Evolutionary conservation across 1,139 yeast genomes (phyloP).

Genomic region (Spathaspora sp.): DNA sequence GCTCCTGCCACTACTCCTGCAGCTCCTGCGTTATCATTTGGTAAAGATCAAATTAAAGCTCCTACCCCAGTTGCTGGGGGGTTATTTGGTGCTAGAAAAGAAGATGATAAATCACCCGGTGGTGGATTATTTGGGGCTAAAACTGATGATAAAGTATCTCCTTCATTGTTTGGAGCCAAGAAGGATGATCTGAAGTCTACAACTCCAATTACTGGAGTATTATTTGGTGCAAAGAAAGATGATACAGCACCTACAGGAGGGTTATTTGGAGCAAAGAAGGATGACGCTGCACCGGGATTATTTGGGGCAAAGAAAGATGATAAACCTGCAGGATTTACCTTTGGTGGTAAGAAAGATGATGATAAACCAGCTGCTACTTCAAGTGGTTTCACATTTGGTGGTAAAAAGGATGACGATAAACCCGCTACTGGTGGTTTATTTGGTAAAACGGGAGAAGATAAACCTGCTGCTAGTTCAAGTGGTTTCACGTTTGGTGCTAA

Average conservation of each 20-base stretch:
- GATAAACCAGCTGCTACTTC: slow-evolving; percentile 16
- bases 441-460: slow-evolving; percentile 24
- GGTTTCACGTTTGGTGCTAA: slow-evolving; percentile 24
- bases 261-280: slow-evolving; percentile 22
- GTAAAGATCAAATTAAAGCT: slow-evolving; percentile 19
- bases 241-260: slow-evolving; percentile 15
- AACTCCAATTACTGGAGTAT: slow-evolving; percentile 11
- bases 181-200: slow-evolving; percentile 16
- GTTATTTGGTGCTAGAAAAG: slow-evolving; percentile 19
- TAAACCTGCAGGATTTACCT: slow-evolving; percentile 15
- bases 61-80: slow-evolving; percentile 6
- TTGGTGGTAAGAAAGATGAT: slow-evolving; percentile 25
- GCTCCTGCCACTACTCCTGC: slow-evolving; percentile 14
- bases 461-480: slow-evolving; percentile 15
- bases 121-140: slow-evolving; percentile 18
- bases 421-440: slow-evolving; percentile 20
- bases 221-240: slow-evolving; percentile 26
- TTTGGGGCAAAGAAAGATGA: slow-evolving; percentile 20
- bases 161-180: slow-evolving; percentile 24
- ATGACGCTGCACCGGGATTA: slow-evolving; percentile 15
- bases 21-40: slow-evolving; percentile 16
- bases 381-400: slow-evolving; percentile 22
- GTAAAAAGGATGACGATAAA: slow-evolving; percentile 21
- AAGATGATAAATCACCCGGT: slow-evolving; percentile 11
- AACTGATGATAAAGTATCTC: background rate